Base-by-base conservation (phyloP, 139 green algal species). In the Choricystis sp. region DNA sequence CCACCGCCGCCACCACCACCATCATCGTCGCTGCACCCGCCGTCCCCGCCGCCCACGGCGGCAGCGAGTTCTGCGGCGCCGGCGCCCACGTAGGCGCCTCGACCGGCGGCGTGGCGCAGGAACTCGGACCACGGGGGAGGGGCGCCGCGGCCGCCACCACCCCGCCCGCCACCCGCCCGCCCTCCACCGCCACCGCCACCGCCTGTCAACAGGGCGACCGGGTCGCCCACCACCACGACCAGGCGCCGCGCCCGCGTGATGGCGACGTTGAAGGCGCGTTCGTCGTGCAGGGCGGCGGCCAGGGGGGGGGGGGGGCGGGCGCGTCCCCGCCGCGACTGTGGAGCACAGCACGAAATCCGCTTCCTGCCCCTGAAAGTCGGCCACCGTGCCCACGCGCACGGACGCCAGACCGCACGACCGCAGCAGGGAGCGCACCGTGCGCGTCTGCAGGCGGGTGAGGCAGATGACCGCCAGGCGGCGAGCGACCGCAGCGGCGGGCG, bases 221-320 rank as follows among this genome's bases (percentile, higher is more conserved):
- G 86, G 68, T 93, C 81, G 26, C 86, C 86, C 40, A 92, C 72
- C 40, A 90, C 80, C 58, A 94, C 82, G 64, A 92, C 78, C 66
- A 94, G 69, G n/a, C 79, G 82, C 70, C 82, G 84, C 29, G 89
- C 86, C 0, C 88, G 79, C 0, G 85, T 94, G 62, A 93, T 83
- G 19, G 88, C 88, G 59, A 96, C 89, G 66, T 96, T 96, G 80
- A 95, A 94, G 52, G 85, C n/a, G 3, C 59, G 49, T 3, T 19
- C 4, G 31, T 66, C 58, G 4, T 4, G 4, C n/a, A 31, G 19
- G 4, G 58, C 58, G 19, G 58, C 26, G 5, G 58, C 9, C 58
- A 19, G 58, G 21, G 59, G 19, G 26, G 27, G 24, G 25, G 28
- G 31, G 2, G 23, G 2, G 25, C 24, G 26, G 26, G 29, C 4